Base-by-base conservation (phyloP, 768 basidiomycete species). In the Glaciozyma martinii region DNA sequence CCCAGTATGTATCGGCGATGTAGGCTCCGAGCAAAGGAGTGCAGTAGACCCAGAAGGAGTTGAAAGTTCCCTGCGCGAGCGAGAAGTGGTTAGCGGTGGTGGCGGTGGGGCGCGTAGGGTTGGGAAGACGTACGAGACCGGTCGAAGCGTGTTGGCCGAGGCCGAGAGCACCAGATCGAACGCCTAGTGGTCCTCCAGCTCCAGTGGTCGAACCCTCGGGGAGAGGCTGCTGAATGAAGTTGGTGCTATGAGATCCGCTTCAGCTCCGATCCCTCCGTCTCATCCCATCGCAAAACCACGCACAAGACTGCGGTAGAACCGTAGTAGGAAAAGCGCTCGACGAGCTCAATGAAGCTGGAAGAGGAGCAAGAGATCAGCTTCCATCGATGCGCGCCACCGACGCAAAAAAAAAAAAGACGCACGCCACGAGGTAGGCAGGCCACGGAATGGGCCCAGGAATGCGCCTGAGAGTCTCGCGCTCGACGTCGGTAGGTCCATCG, bases 211-310 rank as follows among this genome's bases (percentile, higher is more conserved):
- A 88, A 55, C 83, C 84, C 0, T 72, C 64, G 5, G 88, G 88
- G 10, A 89, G 82, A 0, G 81, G 81, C 63, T 83, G 82, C 74
- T 89, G 88, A 47, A 89, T 84, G 76, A 84, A 89, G 76, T 89
- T 89, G 62, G 73, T 67, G 59, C 37, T 40, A n/a, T n/a, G n/a
- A n/a, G n/a, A n/a, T n/a, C n/a, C n/a, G n/a, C n/a, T n/a, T n/a
- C n/a, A n/a, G n/a, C n/a, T n/a, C n/a, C n/a, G n/a, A n/a, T n/a
- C n/a, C n/a, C n/a, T n/a, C n/a, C n/a, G n/a, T n/a, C n/a, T n/a
- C n/a, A n/a, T n/a, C n/a, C n/a, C n/a, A n/a, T n/a, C n/a, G n/a
- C n/a, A n/a, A n/a, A n/a, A n/a, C n/a, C 7, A 6, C 37, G 7
- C 15, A 40, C 37, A 65, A 68, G 60, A 68, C 64, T 73, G 73